Base-by-base conservation (phyloP, 23 red algal genomes). In the Gracilaria gracilis region DNA sequence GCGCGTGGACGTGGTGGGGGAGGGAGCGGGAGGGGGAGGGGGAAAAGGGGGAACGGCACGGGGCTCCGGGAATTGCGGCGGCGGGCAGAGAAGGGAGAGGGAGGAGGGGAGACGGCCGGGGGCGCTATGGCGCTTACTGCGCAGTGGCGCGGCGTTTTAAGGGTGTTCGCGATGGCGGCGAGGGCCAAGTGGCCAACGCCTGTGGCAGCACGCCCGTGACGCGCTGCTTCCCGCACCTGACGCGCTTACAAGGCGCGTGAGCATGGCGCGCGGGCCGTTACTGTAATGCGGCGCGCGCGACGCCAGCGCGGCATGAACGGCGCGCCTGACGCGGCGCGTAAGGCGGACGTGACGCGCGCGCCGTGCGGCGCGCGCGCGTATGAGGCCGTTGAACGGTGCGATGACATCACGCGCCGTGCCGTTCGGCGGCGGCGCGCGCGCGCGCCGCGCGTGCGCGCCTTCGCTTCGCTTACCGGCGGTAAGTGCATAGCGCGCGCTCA, bases 141-240 rank as follows among this genome's bases (percentile, higher is more conserved):
- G 35, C 35, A 28, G 59, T 31, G 4, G 31, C 4, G 67, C 28
- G 67, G 67, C 33, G 20, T 16, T 73, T 37, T 73, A 73, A 44
- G 23, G 2, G 2, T 44, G 17, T 73, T 55, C 62, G 62, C 27
- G 16, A 36, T 33, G 9, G 9, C 12, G 62, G 5, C 28, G 62
- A 36, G 33, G 33, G 36, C 69, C 69, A 74, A 38, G 12, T 74
- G 69, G 69, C 69, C 34, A 37, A 74, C 36, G 69, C 28, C 69
- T 15, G 35, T 21, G 69, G 59, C 59, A 42, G 36, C 6, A 5
- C 69, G 39, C 37, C n/a, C 69, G 69, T 74, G 69, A 74, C 69
- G 69, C 35, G 9, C 69, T 15, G 34, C 69, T 74, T 74, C 69
- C 69, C 69, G 69, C 69, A 74, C 36, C 69, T 74, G 34, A 74